These are phyloP conservation scores for Rosellinia necatrix DNA, from an alignment of 2,329 filamentous ascomycete genomes.

Conservation along the genomic window DNA sequence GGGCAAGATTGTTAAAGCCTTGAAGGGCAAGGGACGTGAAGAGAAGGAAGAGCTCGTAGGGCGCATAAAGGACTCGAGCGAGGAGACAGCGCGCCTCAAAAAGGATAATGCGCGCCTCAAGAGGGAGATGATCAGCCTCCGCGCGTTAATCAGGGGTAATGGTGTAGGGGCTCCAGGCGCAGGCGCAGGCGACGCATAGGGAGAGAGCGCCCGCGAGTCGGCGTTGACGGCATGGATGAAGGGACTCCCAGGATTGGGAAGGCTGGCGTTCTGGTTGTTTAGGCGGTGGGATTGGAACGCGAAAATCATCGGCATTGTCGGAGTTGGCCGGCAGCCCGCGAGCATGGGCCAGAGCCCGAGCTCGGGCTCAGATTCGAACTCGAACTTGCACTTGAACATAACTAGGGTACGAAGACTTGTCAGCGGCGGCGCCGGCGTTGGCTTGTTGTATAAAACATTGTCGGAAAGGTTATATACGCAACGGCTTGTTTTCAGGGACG, in stretches of 20 bases:
- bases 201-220: conserved; percentile 29
- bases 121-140: conserved; percentile 76
- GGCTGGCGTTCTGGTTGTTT: conserved; percentile 30
- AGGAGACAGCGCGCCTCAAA: conserved; percentile 77
- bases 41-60: conserved; percentile 78
- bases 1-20: conserved; percentile 76
- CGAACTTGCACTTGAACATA: conserved; percentile 6
- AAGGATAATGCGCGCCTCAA: conserved; percentile 85
- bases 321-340: conserved; percentile 5
- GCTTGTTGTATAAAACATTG: conserved; percentile 6
- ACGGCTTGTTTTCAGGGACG: neutral
- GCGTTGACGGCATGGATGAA: conserved; percentile 16
- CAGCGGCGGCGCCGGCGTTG: neutral
- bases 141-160: conserved; percentile 56
- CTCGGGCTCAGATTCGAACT: conserved; percentile 1
- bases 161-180: conserved; percentile 1
- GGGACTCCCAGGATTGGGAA: conserved; percentile 18
- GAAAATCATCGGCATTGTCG: conserved; percentile 25
- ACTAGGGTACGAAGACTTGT: conserved; percentile 2
- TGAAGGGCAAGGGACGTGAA: conserved; percentile 73
- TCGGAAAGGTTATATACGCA: conserved; percentile 9
- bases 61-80: conserved; percentile 72
- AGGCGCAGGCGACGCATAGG: conserved; percentile 37
- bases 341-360: conserved; percentile 5
- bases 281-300: conserved; percentile 27